phyloP scores from a whole-genome alignment of 495 filamentous ascomycete species.

The Lepraria neglecta region DNA sequence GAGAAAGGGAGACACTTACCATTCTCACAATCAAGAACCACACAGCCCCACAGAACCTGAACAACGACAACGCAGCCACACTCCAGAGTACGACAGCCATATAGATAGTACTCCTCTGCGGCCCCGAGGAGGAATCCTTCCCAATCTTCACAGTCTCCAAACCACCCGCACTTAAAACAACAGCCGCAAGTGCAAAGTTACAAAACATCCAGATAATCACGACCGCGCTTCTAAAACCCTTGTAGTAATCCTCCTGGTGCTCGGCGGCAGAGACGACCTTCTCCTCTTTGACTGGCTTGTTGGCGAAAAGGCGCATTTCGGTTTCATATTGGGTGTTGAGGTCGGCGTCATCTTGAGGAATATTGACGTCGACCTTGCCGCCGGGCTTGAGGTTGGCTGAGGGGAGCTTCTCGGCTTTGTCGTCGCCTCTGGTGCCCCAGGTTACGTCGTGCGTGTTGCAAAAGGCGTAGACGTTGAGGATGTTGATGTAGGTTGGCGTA shows the following conservation, averaged over 20 bases:
- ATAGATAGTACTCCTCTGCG: constrained; percentile 63
- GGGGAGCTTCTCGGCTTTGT: constrained; percentile 77
- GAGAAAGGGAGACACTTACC: constrained; percentile 51
- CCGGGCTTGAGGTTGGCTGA: constrained; percentile 77
- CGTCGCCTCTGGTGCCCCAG: constrained; percentile 95
- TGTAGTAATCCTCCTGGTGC: constrained; percentile 97
- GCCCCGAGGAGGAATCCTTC: constrained; percentile 40
- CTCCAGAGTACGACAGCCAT: constrained; percentile 87
- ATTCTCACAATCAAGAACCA: constrained; percentile 95
- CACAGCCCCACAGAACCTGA: constrained; percentile 84
- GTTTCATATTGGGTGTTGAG: constrained; percentile 91
- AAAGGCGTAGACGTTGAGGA: constrained; percentile 96
- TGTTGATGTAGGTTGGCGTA: constrained; percentile 92
- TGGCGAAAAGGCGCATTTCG: constrained; percentile 70
- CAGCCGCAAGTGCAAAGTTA: constrained; percentile 82
- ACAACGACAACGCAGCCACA: constrained; percentile 77
- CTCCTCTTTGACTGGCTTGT: constrained; percentile 62
- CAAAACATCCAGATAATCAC: constrained; percentile 95
- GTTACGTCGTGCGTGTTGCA: constrained; percentile 97
- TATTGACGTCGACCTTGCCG: constrained; percentile 88
- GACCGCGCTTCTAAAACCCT: constrained; percentile 84
- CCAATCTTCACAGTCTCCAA: constrained; percentile 55
- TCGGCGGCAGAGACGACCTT: constrained; percentile 56
- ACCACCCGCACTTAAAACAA: constrained; percentile 82
- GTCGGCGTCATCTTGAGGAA: constrained; percentile 78